Base-by-base conservation (phyloP, 495 filamentous ascomycete genomes). In the Venustampulla echinocandica region DNA sequence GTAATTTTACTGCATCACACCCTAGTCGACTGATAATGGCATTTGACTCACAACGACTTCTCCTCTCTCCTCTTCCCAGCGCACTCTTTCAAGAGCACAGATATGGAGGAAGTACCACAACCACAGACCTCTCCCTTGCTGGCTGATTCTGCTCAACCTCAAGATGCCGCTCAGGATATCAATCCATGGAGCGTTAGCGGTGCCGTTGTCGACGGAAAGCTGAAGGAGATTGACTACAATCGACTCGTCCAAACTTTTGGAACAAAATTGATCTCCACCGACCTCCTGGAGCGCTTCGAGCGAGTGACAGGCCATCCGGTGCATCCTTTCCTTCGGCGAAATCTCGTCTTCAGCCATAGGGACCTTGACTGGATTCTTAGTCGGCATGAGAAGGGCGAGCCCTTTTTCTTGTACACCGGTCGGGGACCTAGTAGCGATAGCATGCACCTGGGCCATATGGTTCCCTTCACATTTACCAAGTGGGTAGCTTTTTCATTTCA, bases 381-480 rank as follows among this genome's bases (percentile, higher is more conserved):
- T 64, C 76, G 75, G 35, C 84, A 96, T 65, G 90, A 98, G 70
- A 79, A 80, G 46, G 85, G 87, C 19, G 77, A 94, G 60, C 81
- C 82, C 2, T 96, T 97, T 71, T 92, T 89, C 27, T 69, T 96
- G 36, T 98, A 98, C 59, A 97, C 92, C 7, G 92, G 92, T n/a
- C 80, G 92, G 50, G 90, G 90, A 3, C 92, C 92, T 11, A 87
- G 81, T 49, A 86, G 77, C 49, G 87, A 85, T 61, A 84, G 79
- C 52, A 30, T 30, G 27, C 27, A 30, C n/a, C 7, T 30, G n/a
- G 27, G n/a, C n/a, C n/a, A 97, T 64, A 90, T 87, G 17, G 82
- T 95, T 45, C 92, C 92, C 10, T 94, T 98, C 58, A 81, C 86
- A 54, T 97, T 97, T 62, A 95, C 90, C 45, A 95, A 95, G 76